Evolutionary conservation across 2,329 filamentous ascomycete species (phyloP).

Genomic region (Xylaria sp.): DNA sequence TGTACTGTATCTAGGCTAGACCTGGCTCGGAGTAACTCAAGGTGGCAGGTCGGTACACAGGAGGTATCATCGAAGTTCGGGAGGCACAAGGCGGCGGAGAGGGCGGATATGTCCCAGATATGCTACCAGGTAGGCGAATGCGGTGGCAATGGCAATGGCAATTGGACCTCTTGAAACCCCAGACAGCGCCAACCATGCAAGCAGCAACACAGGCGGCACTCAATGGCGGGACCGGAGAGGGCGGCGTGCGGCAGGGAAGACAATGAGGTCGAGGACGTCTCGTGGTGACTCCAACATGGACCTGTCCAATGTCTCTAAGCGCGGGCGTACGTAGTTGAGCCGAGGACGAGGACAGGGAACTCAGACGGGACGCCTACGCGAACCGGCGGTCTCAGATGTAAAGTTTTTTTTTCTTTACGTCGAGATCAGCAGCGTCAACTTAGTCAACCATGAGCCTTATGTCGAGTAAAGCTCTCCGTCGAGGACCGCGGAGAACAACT

Average conservation of each 20-base stretch:
- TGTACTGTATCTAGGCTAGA: conserved; percentile 23
- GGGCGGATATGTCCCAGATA: not conserved
- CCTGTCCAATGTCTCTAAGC: not conserved
- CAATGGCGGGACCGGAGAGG: conserved; percentile 21
- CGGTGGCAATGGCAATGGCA: conserved; percentile 6
- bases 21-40: conserved; percentile 25
- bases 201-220: conserved; percentile 4
- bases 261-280: conserved; percentile 8
- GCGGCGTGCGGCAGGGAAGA: conserved; percentile 7
- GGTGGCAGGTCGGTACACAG: conserved; percentile 29
- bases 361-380: not conserved
- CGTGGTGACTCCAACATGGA: conserved; percentile 2
- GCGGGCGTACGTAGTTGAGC: not conserved
- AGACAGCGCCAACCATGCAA: conserved; percentile 7
- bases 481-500: conserved; percentile 1
- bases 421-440: conserved; percentile 8
- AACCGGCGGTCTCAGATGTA: conserved; percentile 22
- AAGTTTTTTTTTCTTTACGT: conserved; percentile 1
- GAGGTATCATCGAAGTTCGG: conserved; percentile 27
- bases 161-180: conserved; percentile 10
- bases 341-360: conserved; percentile 9
- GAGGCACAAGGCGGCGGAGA: conserved; percentile 25
- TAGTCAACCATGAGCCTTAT: not conserved
- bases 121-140: conserved; percentile 11
- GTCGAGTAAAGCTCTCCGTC: conserved; percentile 3